phyloP scores from a whole-genome alignment of 306 rosid genomes.

The Spatholobus suberectus region DNA sequence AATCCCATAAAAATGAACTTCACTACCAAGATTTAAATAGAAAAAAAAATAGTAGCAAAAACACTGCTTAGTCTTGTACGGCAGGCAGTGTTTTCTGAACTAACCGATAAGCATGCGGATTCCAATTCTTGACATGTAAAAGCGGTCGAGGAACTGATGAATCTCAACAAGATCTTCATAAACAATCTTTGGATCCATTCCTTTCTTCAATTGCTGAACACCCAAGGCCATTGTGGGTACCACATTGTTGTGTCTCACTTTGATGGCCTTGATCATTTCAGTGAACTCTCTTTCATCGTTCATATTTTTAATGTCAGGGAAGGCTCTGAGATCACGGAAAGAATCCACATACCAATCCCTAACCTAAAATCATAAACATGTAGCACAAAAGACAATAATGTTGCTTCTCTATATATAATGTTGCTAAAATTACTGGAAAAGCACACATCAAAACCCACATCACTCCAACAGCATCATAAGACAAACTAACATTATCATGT shows the following conservation, averaged over 20 bases:
- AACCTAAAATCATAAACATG: conserved; percentile 57
- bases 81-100: conserved; percentile 24
- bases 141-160: conserved; percentile 92
- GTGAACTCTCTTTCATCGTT: conserved; percentile 79
- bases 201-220: conserved; percentile 93
- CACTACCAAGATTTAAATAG: background rate
- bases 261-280: conserved; percentile 89
- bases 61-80: conserved; percentile 15
- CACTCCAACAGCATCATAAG: conserved; percentile 9
- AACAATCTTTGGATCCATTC: conserved; percentile 55
- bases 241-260: conserved; percentile 97
- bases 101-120: conserved; percentile 97
- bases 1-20: conserved; percentile 41
- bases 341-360: conserved; percentile 97
- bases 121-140: conserved; percentile 98
- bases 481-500: conserved; percentile 4
- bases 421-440: background rate
- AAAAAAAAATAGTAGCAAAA: background rate
- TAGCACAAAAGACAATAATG: conserved; percentile 25
- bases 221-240: conserved; percentile 98
- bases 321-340: conserved; percentile 83
- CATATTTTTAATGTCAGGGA: conserved; percentile 75
- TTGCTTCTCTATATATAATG: conserved; percentile 3
- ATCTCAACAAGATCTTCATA: conserved; percentile 75
- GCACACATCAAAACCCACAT: background rate